A percentile compares a stretch with the other conserved stretches of the same genome.
phyloP scores from a whole-genome alignment of 331 rosid species.

The Pyracantha coccinea region DNA sequence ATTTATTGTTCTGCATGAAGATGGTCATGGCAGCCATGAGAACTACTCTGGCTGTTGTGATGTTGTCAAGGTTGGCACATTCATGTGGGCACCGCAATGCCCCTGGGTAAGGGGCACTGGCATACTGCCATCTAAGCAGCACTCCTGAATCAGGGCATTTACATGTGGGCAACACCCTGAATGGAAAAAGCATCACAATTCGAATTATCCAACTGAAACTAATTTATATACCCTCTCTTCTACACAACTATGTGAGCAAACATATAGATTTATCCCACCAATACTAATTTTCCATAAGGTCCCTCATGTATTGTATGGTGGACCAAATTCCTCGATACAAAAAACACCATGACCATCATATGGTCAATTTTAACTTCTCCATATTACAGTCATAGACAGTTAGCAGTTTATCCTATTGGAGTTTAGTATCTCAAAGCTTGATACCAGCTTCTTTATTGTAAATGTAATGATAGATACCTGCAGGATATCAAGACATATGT shows the following conservation, averaged over 20 bases:
- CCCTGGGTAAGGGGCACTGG: background rate
- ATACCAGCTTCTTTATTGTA: background rate
- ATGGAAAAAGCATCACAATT: background rate
- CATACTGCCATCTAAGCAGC: background rate
- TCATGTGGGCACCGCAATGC: background rate
- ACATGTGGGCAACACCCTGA: background rate
- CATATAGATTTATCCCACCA: background rate
- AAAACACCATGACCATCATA: no score
- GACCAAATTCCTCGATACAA: no score
- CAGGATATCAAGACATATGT: constrained; percentile 92
- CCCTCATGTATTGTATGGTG: no score
- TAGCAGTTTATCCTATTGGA: background rate
- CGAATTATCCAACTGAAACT: background rate
- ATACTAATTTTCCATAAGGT: background rate
- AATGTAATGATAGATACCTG: constrained; percentile 47
- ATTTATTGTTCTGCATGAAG: background rate
- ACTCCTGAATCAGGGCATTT: background rate
- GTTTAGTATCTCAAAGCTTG: background rate
- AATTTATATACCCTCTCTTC: background rate
- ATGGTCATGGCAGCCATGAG: background rate
- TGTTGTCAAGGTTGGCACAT: background rate
- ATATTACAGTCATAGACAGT: background rate
- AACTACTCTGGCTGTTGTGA: no score
- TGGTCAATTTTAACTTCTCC: background rate
- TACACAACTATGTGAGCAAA: background rate